Evolutionary conservation across 2,329 filamentous ascomycete genomes (phyloP).

Genomic region (Pseudogymnoascus sp.): DNA sequence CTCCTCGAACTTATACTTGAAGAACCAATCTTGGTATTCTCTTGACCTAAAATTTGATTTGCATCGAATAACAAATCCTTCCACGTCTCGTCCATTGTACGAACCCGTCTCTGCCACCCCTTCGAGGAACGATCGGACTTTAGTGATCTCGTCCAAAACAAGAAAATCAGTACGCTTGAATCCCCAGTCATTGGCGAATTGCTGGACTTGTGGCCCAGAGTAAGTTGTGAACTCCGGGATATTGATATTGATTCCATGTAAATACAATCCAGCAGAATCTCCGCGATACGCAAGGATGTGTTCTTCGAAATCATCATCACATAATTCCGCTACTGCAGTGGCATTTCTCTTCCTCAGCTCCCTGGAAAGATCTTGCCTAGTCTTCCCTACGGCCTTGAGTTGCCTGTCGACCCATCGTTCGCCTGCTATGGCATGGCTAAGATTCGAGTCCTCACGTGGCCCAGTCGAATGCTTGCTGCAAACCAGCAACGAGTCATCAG

Average conservation of each 20-base stretch:
- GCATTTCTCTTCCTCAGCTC: slow-evolving; percentile 73
- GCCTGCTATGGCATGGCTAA: slow-evolving; percentile 79
- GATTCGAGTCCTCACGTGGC: slow-evolving; percentile 57
- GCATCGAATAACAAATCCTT: slow-evolving; percentile 95
- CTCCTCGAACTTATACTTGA: slow-evolving; percentile 99
- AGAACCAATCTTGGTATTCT: slow-evolving; percentile 90
- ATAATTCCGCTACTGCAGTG: slow-evolving; percentile 94
- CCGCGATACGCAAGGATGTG: slow-evolving; percentile 86
- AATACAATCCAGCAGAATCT: slow-evolving; percentile 79
- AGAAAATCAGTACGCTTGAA: slow-evolving; percentile 84
- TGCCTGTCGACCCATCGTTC: slow-evolving; percentile 78
- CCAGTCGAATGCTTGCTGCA: slow-evolving; percentile 99
- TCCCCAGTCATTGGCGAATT: slow-evolving; percentile 87
- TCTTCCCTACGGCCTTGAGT: slow-evolving; percentile 69
- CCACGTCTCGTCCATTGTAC: slow-evolving; percentile 85
- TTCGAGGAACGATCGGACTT: slow-evolving; percentile 76
- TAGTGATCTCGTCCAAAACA: slow-evolving; percentile 63
- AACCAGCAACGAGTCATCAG: slow-evolving; percentile 84
- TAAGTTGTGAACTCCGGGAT: slow-evolving; percentile 88
- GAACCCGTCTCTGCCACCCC: slow-evolving; percentile 79
- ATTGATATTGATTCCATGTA: slow-evolving; percentile 95
- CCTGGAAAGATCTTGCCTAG: slow-evolving; percentile 66
- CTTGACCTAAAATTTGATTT: slow-evolving; percentile 46
- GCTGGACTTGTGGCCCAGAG: slow-evolving; percentile 72
- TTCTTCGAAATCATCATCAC: slow-evolving; percentile 93